phyloP scores from a whole-genome alignment of 192 early-diverging fungal genomes.

The Coemansia guatemalensis region DNA sequence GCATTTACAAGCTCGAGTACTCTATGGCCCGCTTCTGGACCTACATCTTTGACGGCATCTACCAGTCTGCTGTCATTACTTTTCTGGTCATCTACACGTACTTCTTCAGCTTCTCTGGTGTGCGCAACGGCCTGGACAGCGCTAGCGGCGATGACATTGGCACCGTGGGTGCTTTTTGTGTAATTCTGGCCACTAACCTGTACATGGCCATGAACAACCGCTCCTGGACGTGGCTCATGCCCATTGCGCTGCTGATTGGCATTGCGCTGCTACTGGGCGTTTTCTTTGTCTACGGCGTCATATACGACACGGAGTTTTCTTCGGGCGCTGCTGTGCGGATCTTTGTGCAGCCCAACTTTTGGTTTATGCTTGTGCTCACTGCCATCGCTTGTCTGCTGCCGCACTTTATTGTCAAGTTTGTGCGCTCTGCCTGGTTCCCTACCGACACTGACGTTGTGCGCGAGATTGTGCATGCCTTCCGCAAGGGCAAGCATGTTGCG shows the following conservation, averaged over 20 bases:
- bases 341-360: conserved; percentile 66
- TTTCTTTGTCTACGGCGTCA: conserved; percentile 60
- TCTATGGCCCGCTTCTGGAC: conserved; percentile 74
- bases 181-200: conserved; percentile 74
- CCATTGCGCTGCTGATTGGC: conserved; percentile 43
- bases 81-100: conserved; percentile 66
- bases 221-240: conserved; percentile 74
- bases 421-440: conserved; percentile 68
- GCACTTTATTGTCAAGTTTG: conserved; percentile 66
- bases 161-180: conserved; percentile 68
- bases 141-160: conserved; percentile 59
- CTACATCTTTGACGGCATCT: conserved; percentile 66
- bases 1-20: conserved; percentile 72
- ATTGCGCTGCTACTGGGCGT: conserved; percentile 54
- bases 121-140: conserved; percentile 61
- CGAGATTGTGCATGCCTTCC: conserved; percentile 62
- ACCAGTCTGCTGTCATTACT: conserved; percentile 66
- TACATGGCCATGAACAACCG: conserved; percentile 74
- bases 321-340: conserved; percentile 60
- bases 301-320: conserved; percentile 61
- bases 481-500: conserved; percentile 10
- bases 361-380: conserved; percentile 63
- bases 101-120: conserved; percentile 51
- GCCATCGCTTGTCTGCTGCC: conserved; percentile 71
- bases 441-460: conserved; percentile 85